Conservation (phyloP, 805 yeast genomes). For the Kregervanrija pseudodelftensis region DNA sequence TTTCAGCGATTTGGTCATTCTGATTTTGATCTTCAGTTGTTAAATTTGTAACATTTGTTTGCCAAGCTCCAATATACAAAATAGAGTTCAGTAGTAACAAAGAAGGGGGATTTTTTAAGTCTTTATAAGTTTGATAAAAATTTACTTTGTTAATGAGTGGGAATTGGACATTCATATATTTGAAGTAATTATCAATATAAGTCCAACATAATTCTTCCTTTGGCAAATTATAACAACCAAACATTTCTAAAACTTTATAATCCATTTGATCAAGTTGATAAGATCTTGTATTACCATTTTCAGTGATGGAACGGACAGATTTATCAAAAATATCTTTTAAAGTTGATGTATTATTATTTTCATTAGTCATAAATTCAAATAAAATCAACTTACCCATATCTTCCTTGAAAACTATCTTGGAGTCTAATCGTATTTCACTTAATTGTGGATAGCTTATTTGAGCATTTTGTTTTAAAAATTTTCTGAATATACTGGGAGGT, state of each 20-base stretch:
- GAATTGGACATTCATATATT: conserved; percentile 54
- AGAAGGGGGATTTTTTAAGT: conserved; percentile 54
- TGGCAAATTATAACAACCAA: conserved; percentile 70
- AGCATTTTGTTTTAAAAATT: conserved; percentile 17
- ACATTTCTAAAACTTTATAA: conserved; percentile 51
- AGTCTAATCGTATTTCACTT: conserved; percentile 17
- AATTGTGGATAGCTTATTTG: conserved; percentile 18
- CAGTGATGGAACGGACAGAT: conserved; percentile 13
- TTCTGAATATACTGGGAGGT: conserved; percentile 3
- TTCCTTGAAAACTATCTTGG: conserved; percentile 16
- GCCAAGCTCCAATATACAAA: conserved; percentile 59
- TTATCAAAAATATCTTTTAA: conserved; percentile 16
- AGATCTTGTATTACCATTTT: conserved; percentile 11
- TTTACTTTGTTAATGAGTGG: conserved; percentile 60
- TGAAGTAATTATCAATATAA: conserved; percentile 55
- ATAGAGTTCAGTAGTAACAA: conserved; percentile 56
- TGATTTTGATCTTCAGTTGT: conserved; percentile 45
- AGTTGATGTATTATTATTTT: conserved; percentile 18
- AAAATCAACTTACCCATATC: conserved; percentile 11
- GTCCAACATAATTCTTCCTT: conserved; percentile 55
- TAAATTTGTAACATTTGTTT: conserved; percentile 45
- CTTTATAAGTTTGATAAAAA: conserved; percentile 54
- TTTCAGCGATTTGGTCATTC: conserved; percentile 26
- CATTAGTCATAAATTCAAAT: conserved; percentile 5
- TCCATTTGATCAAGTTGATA: conserved; percentile 35